Evolutionary conservation across 1,139 yeast genomes (phyloP).

Genomic region (Arxiozyma slooffiae): DNA sequence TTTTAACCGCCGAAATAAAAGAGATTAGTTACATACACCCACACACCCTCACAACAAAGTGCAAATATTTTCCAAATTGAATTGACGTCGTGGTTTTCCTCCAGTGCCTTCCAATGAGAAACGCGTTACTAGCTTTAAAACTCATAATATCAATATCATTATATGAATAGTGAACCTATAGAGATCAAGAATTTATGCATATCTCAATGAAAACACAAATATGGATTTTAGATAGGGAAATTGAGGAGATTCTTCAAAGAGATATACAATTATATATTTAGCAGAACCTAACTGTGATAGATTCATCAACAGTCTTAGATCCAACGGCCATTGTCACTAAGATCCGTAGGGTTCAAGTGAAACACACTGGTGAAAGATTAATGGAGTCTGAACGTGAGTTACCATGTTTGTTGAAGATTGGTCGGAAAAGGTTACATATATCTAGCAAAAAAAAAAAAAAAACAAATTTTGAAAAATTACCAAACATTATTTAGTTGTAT

Average conservation of each 20-base stretch:
- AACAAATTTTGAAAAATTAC: constrained; percentile 35
- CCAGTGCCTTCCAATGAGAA: no score
- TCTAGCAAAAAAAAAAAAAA: constrained; percentile 35
- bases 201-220: no score
- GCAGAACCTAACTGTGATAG: background rate
- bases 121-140: no score
- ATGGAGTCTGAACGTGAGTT: constrained; percentile 39
- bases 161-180: no score
- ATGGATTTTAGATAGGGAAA: background rate
- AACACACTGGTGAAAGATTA: constrained; percentile 43
- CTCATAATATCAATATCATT: no score
- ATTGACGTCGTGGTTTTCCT: no score
- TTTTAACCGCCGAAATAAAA: background rate
- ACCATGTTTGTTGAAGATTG: constrained; percentile 38
- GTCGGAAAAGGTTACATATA: constrained; percentile 35
- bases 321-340: constrained; percentile 18
- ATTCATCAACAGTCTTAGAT: constrained; percentile 11
- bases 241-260: background rate
- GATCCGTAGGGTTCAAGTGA: constrained; percentile 25
- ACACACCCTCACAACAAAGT: background rate
- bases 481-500: constrained; percentile 50
- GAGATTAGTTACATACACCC: background rate
- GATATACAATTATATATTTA: background rate
- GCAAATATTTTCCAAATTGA: no score
- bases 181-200: no score